Evolutionary conservation across 2,329 filamentous ascomycete species (phyloP).

Genomic region (Phaeosphaeria sp.): DNA sequence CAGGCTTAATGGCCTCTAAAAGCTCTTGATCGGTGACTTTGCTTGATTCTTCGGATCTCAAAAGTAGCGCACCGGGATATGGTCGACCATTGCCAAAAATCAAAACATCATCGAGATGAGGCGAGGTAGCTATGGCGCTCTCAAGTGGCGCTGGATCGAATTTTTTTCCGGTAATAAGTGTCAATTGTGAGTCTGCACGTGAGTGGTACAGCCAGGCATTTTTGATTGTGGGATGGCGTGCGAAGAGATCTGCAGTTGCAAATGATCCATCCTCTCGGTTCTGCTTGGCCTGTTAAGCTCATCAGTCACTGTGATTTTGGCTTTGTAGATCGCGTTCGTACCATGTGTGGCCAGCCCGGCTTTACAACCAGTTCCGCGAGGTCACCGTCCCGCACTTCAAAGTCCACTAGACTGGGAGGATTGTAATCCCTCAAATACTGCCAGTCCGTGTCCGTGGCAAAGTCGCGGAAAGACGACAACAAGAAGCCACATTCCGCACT

Average conservation of each 20-base stretch:
- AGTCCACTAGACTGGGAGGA: conserved; percentile 56
- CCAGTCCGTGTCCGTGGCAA: conserved; percentile 63
- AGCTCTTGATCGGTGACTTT: conserved; percentile 47
- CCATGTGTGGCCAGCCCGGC: conserved; percentile 63
- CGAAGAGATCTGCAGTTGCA: conserved; percentile 69
- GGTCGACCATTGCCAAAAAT: conserved; percentile 67
- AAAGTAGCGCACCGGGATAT: conserved; percentile 64
- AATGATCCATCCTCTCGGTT: conserved; percentile 68
- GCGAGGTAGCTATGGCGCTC: conserved; percentile 57
- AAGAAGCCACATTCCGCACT: conserved; percentile 72
- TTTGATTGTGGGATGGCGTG: conserved; percentile 58
- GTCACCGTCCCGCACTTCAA: conserved; percentile 47
- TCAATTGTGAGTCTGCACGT: conserved; percentile 67
- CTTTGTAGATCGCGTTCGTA: conserved; percentile 9
- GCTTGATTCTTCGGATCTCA: conserved; percentile 48
- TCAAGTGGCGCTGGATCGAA: conserved; percentile 71
- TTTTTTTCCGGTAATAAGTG: conserved; percentile 71
- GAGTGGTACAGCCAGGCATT: conserved; percentile 69
- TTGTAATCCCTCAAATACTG: conserved; percentile 61
- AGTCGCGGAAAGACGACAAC: conserved; percentile 67
- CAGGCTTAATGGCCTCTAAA: conserved; percentile 51
- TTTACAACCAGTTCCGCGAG: conserved; percentile 64
- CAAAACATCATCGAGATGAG: conserved; percentile 60
- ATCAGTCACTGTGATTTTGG: conserved; percentile 8
- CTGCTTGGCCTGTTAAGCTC: conserved; percentile 53